Evolutionary conservation across 306 rosid species (phyloP).

Genomic region (Gynostemma pentaphyllum): DNA sequence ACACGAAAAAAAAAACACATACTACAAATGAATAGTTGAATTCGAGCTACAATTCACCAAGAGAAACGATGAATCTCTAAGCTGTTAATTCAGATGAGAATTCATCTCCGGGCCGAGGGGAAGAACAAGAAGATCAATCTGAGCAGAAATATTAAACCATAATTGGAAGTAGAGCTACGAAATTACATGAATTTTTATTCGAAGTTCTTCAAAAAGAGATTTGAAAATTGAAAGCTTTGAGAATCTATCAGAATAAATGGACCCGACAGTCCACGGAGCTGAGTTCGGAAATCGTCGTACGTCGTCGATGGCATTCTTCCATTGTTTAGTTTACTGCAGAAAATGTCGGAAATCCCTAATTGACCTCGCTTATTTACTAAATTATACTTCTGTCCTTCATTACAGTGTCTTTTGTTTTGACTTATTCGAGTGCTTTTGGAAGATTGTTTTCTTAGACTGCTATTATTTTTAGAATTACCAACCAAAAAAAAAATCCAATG

Average conservation of each 20-base stretch:
- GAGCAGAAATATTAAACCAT: neutral
- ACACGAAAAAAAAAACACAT: neutral
- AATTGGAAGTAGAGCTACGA: slow-evolving; percentile 3
- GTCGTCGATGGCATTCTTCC: neutral
- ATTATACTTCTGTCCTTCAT: neutral
- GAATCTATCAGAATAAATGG: neutral
- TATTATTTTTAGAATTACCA: too few species aligned
- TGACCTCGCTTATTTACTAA: neutral
- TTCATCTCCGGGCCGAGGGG: neutral
- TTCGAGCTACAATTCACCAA: slow-evolving; percentile 27
- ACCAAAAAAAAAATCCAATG: too few species aligned
- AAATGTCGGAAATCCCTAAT: neutral
- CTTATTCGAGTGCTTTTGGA: too few species aligned
- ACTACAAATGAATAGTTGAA: slow-evolving; percentile 8
- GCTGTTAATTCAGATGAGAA: neutral
- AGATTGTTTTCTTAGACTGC: too few species aligned
- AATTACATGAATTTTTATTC: neutral
- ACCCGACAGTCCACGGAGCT: neutral
- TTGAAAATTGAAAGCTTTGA: neutral
- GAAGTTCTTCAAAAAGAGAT: neutral
- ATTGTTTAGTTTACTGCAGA: neutral
- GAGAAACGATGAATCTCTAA: slow-evolving; percentile 11
- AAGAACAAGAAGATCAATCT: slow-evolving; percentile 13
- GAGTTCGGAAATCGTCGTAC: slow-evolving; percentile 1
- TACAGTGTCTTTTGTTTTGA: neutral